Evolutionary conservation across 345 rosid genomes (phyloP), one percentile per base, ranked within the genome.

Genomic region (Hypericum perforatum): DNA sequence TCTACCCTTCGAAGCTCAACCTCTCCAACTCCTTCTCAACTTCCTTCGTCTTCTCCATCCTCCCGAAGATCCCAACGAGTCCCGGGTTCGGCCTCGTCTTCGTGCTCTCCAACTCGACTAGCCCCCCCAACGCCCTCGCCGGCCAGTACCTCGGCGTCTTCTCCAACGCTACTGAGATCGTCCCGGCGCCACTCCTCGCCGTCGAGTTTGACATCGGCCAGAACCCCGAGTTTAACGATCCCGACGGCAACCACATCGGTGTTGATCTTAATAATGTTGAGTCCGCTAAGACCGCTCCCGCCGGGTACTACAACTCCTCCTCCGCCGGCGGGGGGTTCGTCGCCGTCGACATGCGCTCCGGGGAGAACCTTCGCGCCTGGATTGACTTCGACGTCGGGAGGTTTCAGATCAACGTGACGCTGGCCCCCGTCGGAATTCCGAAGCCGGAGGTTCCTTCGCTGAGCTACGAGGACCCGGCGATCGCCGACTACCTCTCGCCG

Each of bases 11-110:
- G 7, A 74, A 69, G 51, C 63, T 89, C 12, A 38, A 70, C 0
- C 70, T 85, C n/a, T 63, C 84, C n/a, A n/a, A n/a, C 6, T 81
- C 95, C 10, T 89, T 89, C 61, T 81, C 89, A 0, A 89, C 95
- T 53, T 74, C 90, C 7, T 72, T 75, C 40, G 74, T 78, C 36
- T 75, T 78, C 73, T 78, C 77, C 5, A 38, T 78, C 10, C 49
- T 78, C 45, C 79, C 77, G 5, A 53, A 71, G 52, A 78, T 85
- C 49, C 62, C 85, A 16, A 63, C 88, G 6, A 81, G 81, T 16
- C 95, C 97, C 0, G 92, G 94, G 5, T 83, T 85, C 32, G 97
- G 92, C 69, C 88, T 89, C 60, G 78, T 84, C 43, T 83, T 89
- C 67, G 87, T 80, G 60, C 90, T 89, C 69, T 76, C 86, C 53